Percentiles rank a stretch among this genome's conserved stretches.
These are phyloP conservation scores for Penicillium bovifimosum DNA, from an alignment of 495 filamentous ascomycete species.

Conservation along the genomic window DNA sequence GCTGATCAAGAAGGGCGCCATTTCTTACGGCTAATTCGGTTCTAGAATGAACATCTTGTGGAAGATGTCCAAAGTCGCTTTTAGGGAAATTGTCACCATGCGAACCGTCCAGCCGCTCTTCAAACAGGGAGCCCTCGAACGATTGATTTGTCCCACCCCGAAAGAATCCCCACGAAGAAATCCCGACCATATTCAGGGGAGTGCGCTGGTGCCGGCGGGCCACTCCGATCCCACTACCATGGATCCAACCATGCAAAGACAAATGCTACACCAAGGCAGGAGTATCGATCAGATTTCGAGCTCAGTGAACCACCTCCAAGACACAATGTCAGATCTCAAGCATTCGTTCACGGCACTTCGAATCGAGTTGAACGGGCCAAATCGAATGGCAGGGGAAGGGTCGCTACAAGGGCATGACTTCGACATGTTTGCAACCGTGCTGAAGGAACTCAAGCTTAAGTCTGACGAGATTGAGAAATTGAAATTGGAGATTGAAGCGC, in stretches of 20 bases:
- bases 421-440: slow-evolving; percentile 41
- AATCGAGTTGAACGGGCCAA: slow-evolving; percentile 37
- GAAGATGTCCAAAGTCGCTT: slow-evolving; percentile 43
- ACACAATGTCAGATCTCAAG: slow-evolving; percentile 45
- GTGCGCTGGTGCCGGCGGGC: slow-evolving; percentile 27
- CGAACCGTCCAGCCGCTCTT: slow-evolving; percentile 38
- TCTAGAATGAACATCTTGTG: slow-evolving; percentile 39
- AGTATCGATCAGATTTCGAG: slow-evolving; percentile 42
- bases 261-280: slow-evolving; percentile 40
- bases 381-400: slow-evolving; percentile 16
- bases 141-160: slow-evolving; percentile 21
- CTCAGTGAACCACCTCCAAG: slow-evolving; percentile 41
- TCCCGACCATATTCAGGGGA: slow-evolving; percentile 15
- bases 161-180: slow-evolving; percentile 23
- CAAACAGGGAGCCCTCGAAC: slow-evolving; percentile 33
- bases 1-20: not conserved
- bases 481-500: slow-evolving; percentile 41
- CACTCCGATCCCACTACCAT: slow-evolving; percentile 14
- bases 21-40: slow-evolving; percentile 4
- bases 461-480: slow-evolving; percentile 44
- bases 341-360: slow-evolving; percentile 39
- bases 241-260: slow-evolving; percentile 28
- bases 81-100: slow-evolving; percentile 45
- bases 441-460: slow-evolving; percentile 42
- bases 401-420: slow-evolving; percentile 20